Percentiles rank a stretch among this genome's conserved stretches.
Evolutionary conservation across 1,284 basidiomycete genomes (phyloP).

Genomic region (Leccinum solheimii): DNA sequence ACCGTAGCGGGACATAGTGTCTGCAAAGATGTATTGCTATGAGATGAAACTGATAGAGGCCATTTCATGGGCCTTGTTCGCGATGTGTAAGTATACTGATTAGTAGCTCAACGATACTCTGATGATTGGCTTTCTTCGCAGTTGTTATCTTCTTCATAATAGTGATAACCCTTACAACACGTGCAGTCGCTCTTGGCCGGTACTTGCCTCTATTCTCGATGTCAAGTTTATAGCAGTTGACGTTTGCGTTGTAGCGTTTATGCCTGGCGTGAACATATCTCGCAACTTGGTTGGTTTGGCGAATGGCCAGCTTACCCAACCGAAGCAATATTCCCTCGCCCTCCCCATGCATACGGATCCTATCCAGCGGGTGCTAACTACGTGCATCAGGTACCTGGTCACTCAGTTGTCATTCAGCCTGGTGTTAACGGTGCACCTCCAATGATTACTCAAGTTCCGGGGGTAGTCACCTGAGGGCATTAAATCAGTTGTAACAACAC

Average conservation of each 20-base stretch:
- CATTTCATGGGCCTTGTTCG: constrained; percentile 75
- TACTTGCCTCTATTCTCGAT: constrained; percentile 7
- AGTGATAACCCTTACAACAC: constrained; percentile 44
- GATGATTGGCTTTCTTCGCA: constrained; percentile 37
- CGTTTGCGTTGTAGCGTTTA: constrained; percentile 26
- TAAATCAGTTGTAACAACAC: background rate
- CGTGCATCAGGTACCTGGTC: constrained; percentile 55
- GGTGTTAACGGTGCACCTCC: constrained; percentile 59
- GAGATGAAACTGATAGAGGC: constrained; percentile 77
- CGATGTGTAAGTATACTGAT: constrained; percentile 49
- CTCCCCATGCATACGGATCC: constrained; percentile 23
- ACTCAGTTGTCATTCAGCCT: constrained; percentile 71
- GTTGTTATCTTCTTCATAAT: constrained; percentile 47
- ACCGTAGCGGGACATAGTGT: constrained; percentile 43
- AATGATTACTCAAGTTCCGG: constrained; percentile 61
- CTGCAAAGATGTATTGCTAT: constrained; percentile 60
- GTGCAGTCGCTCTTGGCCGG: constrained; percentile 45
- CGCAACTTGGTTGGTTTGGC: constrained; percentile 54
- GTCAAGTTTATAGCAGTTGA: constrained; percentile 5
- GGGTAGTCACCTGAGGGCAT: constrained; percentile 35
- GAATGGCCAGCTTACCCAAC: constrained; percentile 45
- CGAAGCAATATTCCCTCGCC: constrained; percentile 25
- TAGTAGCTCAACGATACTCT: constrained; percentile 37
- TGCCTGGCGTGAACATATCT: constrained; percentile 52
- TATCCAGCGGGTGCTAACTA: constrained; percentile 25